phyloP scores from a whole-genome alignment of 768 basidiomycete genomes.

The Suillus luteus region DNA sequence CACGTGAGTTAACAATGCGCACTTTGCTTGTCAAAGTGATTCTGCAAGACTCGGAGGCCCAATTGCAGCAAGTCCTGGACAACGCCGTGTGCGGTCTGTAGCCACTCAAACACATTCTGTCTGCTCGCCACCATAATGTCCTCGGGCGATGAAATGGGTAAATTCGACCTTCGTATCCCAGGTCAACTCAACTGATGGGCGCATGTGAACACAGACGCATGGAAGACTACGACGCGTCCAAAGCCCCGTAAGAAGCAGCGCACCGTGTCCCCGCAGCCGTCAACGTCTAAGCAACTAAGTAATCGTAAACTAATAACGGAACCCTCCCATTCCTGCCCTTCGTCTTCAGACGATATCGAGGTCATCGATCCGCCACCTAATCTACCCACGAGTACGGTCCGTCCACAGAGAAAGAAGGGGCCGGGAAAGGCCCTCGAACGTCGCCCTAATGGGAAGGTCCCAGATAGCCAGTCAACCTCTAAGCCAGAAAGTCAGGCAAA shows the following conservation, averaged over 20 bases:
- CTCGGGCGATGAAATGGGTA: constrained; percentile 36
- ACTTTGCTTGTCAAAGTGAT: neutral
- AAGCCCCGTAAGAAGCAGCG: constrained; percentile 24
- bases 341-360: constrained; percentile 7
- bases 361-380: constrained; percentile 13
- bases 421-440: constrained; percentile 17
- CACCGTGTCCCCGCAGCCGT: constrained; percentile 18
- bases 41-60: neutral
- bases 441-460: neutral
- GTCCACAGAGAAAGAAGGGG: constrained; percentile 6
- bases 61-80: neutral
- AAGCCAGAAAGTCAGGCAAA: constrained; percentile 11
- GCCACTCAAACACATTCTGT: neutral
- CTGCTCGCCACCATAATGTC: constrained; percentile 23
- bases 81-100: neutral
- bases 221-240: constrained; percentile 18
- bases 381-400: constrained; percentile 17
- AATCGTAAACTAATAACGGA: constrained; percentile 7
- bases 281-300: constrained; percentile 20
- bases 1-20: constrained; percentile 13
- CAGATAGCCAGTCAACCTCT: constrained; percentile 14
- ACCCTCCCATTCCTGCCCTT: neutral
- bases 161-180: constrained; percentile 13
- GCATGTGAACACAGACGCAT: constrained; percentile 4
- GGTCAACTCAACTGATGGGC: constrained; percentile 9